Evolutionary conservation across 306 rosid genomes (phyloP), one percentile per base, ranked within the genome.

Genomic region (Cyclanthera cordifolia): DNA sequence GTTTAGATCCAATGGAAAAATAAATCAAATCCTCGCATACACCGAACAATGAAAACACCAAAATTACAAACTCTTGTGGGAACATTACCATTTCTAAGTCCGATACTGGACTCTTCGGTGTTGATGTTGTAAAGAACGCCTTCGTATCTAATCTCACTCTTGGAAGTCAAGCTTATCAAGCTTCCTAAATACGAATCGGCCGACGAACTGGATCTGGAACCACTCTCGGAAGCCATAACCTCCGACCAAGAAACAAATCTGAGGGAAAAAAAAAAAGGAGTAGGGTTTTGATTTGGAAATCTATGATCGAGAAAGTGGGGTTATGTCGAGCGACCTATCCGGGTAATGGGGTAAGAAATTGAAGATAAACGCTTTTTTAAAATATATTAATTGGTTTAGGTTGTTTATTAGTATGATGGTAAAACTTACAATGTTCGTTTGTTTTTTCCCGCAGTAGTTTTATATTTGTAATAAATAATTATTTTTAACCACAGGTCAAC

Each of bases 111-210:
- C 77, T 87, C 94, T 0, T 89, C 87, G 16, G 91, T 79, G 85
- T 83, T 89, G 84, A 89, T 82, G 67, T 87, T 82, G 78, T 81
- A 83, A 1, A 89, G 85, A 25, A 83, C 72, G 47, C 96, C 96
- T 67, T 89, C 94, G 55, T 89, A 89, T 82, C 94, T 80, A 73
- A 89, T 89, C 80, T 89, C 96, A 60, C 93, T 86, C 83, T 83
- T 87, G 1, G 96, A 89, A 19, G 91, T 89, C 80, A 87, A 76
- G 79, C 96, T 86, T 10, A 89, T 89, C 87, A 86, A 83, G 80
- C 93, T 74, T 8, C 94, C 96, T 20, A 85, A 67, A 74, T 85
- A 89, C 16, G 96, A 83, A 83, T 89, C 96, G 20, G 94, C 95
- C 12, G 89, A 79, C 6, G 96, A 84, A 73, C 76, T 79, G 53